Evolutionary conservation across 345 rosid genomes (phyloP).

Genomic region (Noccaea caerulescens): DNA sequence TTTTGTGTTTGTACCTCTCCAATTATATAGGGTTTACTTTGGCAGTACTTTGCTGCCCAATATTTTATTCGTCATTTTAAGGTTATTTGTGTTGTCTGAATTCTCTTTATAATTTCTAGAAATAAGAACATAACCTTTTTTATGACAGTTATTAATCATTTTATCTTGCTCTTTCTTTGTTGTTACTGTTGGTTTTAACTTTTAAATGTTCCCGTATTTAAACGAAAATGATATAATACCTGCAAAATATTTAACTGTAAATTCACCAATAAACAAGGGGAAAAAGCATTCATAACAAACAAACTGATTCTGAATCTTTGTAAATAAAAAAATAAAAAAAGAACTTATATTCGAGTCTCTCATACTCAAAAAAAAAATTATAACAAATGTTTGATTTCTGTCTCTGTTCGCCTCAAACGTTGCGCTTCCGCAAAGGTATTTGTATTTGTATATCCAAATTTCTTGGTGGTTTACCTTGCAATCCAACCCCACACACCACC

Average conservation of each 20-base stretch:
- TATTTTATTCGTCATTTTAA: constrained; percentile 10
- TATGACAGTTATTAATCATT: not conserved
- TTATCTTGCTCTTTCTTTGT: not conserved
- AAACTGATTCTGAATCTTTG: constrained; percentile 21
- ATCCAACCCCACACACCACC: constrained; percentile 87
- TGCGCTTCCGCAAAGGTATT: constrained; percentile 16
- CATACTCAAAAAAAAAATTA: constrained; percentile 26
- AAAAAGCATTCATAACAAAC: constrained; percentile 6
- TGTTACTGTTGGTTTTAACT: not conserved
- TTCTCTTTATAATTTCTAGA: constrained; percentile 29
- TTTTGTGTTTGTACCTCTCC: constrained; percentile 37
- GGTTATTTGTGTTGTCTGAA: constrained; percentile 25
- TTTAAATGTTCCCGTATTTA: not conserved
- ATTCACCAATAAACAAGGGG: not conserved
- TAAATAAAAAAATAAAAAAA: not conserved
- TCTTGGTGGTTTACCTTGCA: constrained; percentile 47
- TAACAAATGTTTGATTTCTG: constrained; percentile 9
- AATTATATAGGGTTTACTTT: constrained; percentile 34
- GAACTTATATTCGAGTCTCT: not conserved
- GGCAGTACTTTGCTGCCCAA: constrained; percentile 43
- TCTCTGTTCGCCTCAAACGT: constrained; percentile 8
- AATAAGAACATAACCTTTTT: constrained; percentile 15
- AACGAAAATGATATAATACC: not conserved
- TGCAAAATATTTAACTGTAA: not conserved
- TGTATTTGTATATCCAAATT: constrained; percentile 7